These are phyloP conservation scores for Fusarium kyushuense DNA, from an alignment of 2,329 filamentous ascomycete genomes.

Conservation along the genomic window DNA sequence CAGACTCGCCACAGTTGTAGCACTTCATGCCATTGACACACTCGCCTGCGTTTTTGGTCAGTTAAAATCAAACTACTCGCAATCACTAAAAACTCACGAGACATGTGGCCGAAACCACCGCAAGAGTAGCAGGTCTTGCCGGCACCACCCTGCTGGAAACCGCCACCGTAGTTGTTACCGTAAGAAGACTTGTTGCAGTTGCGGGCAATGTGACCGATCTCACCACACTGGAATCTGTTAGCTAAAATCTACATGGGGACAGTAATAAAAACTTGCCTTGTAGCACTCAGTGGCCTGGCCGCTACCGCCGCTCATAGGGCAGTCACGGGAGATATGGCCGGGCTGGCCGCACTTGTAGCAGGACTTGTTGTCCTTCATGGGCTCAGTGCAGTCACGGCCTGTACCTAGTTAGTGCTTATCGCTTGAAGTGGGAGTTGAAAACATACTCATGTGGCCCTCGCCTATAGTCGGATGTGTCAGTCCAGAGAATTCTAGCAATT, in stretches of 20 bases:
- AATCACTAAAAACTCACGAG: slow-evolving; percentile 67
- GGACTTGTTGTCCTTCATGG: slow-evolving; percentile 85
- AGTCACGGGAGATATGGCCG: slow-evolving; percentile 94
- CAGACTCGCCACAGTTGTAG: slow-evolving; percentile 98
- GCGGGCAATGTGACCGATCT: slow-evolving; percentile 95
- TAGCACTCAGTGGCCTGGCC: slow-evolving; percentile 81
- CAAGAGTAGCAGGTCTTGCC: slow-evolving; percentile 98
- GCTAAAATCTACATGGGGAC: not conserved
- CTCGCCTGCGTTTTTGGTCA: slow-evolving; percentile 68
- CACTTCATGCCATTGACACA: slow-evolving; percentile 99
- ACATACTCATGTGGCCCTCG: slow-evolving; percentile 83
- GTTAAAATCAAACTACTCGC: slow-evolving; percentile 1
- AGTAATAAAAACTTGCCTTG: slow-evolving; percentile 66
- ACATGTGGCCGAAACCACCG: slow-evolving; percentile 97
- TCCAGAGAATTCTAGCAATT: slow-evolving; percentile 11
- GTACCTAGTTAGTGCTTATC: slow-evolving; percentile 28
- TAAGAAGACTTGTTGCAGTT: slow-evolving; percentile 79
- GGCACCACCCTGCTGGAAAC: slow-evolving; percentile 65
- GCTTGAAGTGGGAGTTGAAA: not conserved
- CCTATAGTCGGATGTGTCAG: slow-evolving; percentile 53
- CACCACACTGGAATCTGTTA: slow-evolving; percentile 72
- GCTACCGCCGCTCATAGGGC: slow-evolving; percentile 67
- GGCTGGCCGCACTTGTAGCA: slow-evolving; percentile 84
- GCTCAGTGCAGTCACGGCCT: slow-evolving; percentile 92
- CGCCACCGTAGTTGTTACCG: slow-evolving; percentile 59